A percentile compares a stretch with the other conserved stretches of the same genome.
phyloP scores from a whole-genome alignment of 2,329 filamentous ascomycete species.

The Nemania serpens region DNA sequence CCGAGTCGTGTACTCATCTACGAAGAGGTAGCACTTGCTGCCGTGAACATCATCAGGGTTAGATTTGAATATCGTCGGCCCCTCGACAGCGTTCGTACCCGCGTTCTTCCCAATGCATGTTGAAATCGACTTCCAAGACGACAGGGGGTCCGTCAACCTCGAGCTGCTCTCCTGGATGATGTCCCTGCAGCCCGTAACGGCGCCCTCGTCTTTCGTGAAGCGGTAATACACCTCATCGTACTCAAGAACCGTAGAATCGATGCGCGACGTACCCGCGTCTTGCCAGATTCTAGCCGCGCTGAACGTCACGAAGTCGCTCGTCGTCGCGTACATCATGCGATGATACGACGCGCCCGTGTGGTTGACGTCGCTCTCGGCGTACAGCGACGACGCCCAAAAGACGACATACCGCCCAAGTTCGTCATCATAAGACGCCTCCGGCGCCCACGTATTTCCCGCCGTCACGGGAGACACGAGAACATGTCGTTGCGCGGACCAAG shows the following conservation, averaged over 20 bases:
- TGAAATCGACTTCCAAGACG: slow-evolving; percentile 50
- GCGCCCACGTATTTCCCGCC: slow-evolving; percentile 60
- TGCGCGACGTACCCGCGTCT: slow-evolving; percentile 55
- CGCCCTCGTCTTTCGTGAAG: slow-evolving; percentile 61
- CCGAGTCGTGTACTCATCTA: slow-evolving; percentile 56
- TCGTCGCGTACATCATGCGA: slow-evolving; percentile 58
- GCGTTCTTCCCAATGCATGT: slow-evolving; percentile 57
- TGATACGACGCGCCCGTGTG: slow-evolving; percentile 53
- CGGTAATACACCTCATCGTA: slow-evolving; percentile 51
- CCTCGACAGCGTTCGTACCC: slow-evolving; percentile 54
- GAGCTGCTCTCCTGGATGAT: slow-evolving; percentile 58
- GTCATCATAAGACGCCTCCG: slow-evolving; percentile 55
- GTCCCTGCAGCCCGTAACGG: slow-evolving; percentile 55
- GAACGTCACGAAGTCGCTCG: slow-evolving; percentile 56
- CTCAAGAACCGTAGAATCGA: slow-evolving; percentile 57
- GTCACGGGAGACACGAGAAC: slow-evolving; percentile 53
- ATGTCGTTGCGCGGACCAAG: slow-evolving; percentile 57
- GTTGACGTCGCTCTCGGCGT: slow-evolving; percentile 45
- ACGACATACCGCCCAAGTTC: slow-evolving; percentile 49
- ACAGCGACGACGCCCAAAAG: slow-evolving; percentile 55
- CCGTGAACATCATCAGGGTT: slow-evolving; percentile 55
- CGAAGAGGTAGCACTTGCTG: slow-evolving; percentile 59
- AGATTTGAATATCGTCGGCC: slow-evolving; percentile 56
- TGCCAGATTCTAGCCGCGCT: slow-evolving; percentile 55
- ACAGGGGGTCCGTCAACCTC: slow-evolving; percentile 46